Evolutionary conservation across 2,329 filamentous ascomycete genomes (phyloP), one percentile per base, ranked within the genome.

Genomic region (Cercospora janseana): DNA sequence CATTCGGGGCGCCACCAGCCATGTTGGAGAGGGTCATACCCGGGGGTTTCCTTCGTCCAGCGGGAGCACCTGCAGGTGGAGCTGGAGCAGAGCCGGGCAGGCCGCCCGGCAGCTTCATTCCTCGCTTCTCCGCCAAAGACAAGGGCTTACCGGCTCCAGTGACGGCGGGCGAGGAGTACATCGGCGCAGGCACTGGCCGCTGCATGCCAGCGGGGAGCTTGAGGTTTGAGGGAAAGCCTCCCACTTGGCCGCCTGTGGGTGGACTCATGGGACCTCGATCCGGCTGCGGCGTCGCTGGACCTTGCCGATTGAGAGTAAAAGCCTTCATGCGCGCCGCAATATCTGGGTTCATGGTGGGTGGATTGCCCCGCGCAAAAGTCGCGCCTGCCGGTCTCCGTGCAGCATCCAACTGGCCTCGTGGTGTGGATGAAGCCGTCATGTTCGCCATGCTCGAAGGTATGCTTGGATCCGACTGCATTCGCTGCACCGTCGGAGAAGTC

Each of bases 361-460:
- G 71, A 49, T 75, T 69, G 61, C 68, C 69, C 52, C 72, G 69
- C 45, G 72, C 70, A 31, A 74, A 67, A 5, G 72, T 68, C 3
- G 70, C 68, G 23, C 68, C 63, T 16, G 68, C 69, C 10, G 78
- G 78, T 62, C 80, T 75, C 57, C 83, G 74, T 29, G 82, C 82
- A 41, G 82, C 80, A 68, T 85, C 89, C 63, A 95, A 74, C 51
- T 87, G 80, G 31, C 89, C 89, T 3, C 91, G 75, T 31, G 88
- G 84, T 21, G 86, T 93, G n/a, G 90, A 95, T n/a, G 83, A 90
- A 5, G 86, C 73, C 49, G 81, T 88, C 82, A 95, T 90, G 50
- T 72, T 69, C 18, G 70, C 69, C 23, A 73, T 65, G 47, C 72
- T 74, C 15, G 82, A 72, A 42, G 57, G 48, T 13, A 57, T 48